Base-by-base conservation (phyloP, 1,284 basidiomycete species). In the Anthracocystis walkeri region DNA sequence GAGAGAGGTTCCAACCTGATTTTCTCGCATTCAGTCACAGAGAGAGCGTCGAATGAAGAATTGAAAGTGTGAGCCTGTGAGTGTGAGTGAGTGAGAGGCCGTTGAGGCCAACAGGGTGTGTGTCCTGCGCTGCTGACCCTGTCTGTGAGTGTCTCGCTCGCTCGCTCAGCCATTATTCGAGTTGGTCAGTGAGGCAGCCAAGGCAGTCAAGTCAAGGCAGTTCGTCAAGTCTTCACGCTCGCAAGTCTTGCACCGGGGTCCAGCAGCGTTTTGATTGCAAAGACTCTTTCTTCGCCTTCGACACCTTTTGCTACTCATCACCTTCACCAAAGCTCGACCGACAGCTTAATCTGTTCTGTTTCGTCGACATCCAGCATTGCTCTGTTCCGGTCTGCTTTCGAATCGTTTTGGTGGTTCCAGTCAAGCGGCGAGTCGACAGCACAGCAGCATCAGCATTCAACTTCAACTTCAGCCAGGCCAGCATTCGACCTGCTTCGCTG, bases 171-270 rank as follows among this genome's bases (percentile, higher is more conserved):
- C 53, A 27, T 31, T 35, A 38, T 38, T 51, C 38, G 35, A 48
- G 41, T 52, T 31, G 29, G 64, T 50, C 57, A 55, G 64, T 60
- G 53, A 64, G 48, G 57, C 35, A 14, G 33, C 38, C 7, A 40
- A 44, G n/a, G n/a, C n/a, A n/a, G n/a, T n/a, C n/a, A n/a, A 58
- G 54, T 53, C 57, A 60, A 53, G 45, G 27, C 35, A 58, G 49
- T 18, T 29, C 33, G 38, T 51, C 49, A 53, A 52, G 41, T 33
- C 41, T 44, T 59, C 49, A 33, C 46, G 48, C 42, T 31, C 16
- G 41, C 20, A 42, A 14, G 29, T 23, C 29, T 29, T 18, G 46
- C 46, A 27, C 46, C 27, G 48, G 48, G 48, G 48, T 49, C 48
- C 48, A 49, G 29, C 31, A 29, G 29, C 31, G 27, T 27, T 49